Evolutionary conservation across 768 basidiomycete genomes (phyloP).

Genomic region (Lentinus brumalis): DNA sequence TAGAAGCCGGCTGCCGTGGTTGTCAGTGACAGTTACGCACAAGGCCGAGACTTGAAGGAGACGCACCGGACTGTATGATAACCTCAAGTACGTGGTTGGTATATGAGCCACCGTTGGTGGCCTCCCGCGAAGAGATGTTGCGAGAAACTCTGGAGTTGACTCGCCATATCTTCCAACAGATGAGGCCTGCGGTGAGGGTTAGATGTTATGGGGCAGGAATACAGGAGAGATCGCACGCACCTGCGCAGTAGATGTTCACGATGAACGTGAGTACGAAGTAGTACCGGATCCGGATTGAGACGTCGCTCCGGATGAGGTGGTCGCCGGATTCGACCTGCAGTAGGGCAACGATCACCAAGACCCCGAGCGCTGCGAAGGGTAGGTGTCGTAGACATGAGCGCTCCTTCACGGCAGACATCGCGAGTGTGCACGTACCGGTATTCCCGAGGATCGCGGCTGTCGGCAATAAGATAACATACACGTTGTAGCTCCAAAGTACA

Average conservation of each 20-base stretch:
- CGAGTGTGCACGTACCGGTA: constrained; percentile 1
- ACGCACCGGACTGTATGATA: constrained; percentile 7
- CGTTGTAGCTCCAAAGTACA: constrained; percentile 4
- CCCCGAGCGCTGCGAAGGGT: neutral
- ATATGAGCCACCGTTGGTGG: neutral
- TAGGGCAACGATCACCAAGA: constrained; percentile 7
- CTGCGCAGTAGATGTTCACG: constrained; percentile 6
- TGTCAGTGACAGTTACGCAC: neutral
- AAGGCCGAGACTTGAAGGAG: no score
- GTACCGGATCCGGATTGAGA: constrained; percentile 2
- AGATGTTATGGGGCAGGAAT: no score
- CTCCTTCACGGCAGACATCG: neutral
- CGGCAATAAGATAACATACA: neutral
- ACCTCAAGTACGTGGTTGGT: constrained; percentile 6
- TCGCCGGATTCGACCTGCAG: neutral
- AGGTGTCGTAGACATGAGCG: neutral
- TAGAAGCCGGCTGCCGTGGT: neutral
- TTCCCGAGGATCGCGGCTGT: neutral
- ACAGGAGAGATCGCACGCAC: neutral
- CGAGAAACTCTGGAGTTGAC: neutral
- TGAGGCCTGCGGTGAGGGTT: neutral
- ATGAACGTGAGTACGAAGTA: constrained; percentile 10
- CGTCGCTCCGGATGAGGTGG: constrained; percentile 3
- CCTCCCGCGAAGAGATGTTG: neutral
- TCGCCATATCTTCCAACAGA: constrained; percentile 12